Conservation (phyloP, 768 basidiomycete species). For the Rubroboletus pulcherrimus region DNA sequence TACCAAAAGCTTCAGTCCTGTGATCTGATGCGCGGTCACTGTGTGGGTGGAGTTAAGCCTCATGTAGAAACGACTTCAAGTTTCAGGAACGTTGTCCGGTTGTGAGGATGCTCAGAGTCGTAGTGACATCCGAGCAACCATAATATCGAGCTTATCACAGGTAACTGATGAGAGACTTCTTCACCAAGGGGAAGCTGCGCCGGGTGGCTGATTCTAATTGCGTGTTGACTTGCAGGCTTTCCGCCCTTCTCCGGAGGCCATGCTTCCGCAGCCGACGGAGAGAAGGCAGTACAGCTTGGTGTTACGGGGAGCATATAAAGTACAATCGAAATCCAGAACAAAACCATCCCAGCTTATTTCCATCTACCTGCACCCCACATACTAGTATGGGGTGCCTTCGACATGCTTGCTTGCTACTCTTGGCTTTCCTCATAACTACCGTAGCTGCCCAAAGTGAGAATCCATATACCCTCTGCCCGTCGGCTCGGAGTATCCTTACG, state of each 20-base stretch:
- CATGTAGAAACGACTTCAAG: background rate
- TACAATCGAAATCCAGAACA: background rate
- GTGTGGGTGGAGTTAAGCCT: background rate
- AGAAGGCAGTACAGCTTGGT: background rate
- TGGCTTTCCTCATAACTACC: background rate
- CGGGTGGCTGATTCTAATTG: background rate
- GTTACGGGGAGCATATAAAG: background rate
- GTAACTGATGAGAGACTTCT: background rate
- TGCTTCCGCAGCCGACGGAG: background rate
- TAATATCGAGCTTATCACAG: background rate
- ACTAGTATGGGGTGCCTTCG: background rate
- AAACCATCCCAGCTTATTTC: background rate
- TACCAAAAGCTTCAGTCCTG: no score
- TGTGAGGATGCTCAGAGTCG: background rate
- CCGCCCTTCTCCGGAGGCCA: background rate
- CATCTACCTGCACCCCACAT: background rate
- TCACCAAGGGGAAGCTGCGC: background rate
- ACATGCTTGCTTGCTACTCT: background rate
- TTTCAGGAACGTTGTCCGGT: background rate
- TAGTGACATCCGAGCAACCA: no score
- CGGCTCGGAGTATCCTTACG: background rate
- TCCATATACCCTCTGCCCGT: background rate
- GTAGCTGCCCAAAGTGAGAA: conserved; percentile 8
- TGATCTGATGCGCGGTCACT: background rate
- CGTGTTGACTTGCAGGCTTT: background rate